These are phyloP conservation scores for Penicillium sclerotigenum DNA, from an alignment of 2,329 filamentous ascomycete species.

Conservation along the genomic window DNA sequence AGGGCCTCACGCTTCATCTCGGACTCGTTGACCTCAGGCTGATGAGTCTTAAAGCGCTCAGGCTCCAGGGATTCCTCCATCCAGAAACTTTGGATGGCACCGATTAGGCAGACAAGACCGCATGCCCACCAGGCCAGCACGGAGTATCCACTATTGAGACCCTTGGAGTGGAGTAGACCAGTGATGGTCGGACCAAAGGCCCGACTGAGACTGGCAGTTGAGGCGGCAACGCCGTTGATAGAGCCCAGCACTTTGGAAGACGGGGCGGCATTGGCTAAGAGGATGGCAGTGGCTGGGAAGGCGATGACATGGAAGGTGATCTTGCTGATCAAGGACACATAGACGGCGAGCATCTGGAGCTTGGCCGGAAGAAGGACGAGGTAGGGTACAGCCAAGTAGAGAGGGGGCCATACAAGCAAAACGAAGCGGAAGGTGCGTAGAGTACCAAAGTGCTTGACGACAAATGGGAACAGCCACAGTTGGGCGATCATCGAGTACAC, in stretches of 20 bases:
- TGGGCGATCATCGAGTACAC: slow-evolving; percentile 85
- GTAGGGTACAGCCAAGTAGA: slow-evolving; percentile 87
- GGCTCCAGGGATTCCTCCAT: slow-evolving; percentile 62
- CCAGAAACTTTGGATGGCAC: slow-evolving; percentile 70
- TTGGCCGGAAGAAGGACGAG: slow-evolving; percentile 74
- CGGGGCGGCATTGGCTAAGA: slow-evolving; percentile 83
- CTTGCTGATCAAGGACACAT: slow-evolving; percentile 79
- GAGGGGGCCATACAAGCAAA: slow-evolving; percentile 76
- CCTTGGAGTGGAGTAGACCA: slow-evolving; percentile 77
- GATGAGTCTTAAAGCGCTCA: slow-evolving; percentile 34
- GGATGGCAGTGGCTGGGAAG: slow-evolving; percentile 84
- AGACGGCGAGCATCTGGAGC: slow-evolving; percentile 71
- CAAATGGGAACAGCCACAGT: slow-evolving; percentile 75
- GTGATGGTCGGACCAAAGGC: slow-evolving; percentile 87
- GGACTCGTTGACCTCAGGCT: slow-evolving; percentile 30
- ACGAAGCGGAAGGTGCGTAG: slow-evolving; percentile 79
- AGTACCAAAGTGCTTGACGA: slow-evolving; percentile 72
- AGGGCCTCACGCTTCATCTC: slow-evolving; percentile 26
- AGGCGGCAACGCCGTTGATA: slow-evolving; percentile 89
- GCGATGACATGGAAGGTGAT: slow-evolving; percentile 88
- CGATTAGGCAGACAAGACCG: slow-evolving; percentile 69
- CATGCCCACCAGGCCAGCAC: slow-evolving; percentile 93
- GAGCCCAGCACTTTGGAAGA: slow-evolving; percentile 81
- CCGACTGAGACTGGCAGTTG: slow-evolving; percentile 81
- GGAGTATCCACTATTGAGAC: slow-evolving; percentile 75